Evolutionary conservation across 1,139 yeast species (phyloP), one percentile per base, ranked within the genome.

Genomic region (Pichia sp.): DNA sequence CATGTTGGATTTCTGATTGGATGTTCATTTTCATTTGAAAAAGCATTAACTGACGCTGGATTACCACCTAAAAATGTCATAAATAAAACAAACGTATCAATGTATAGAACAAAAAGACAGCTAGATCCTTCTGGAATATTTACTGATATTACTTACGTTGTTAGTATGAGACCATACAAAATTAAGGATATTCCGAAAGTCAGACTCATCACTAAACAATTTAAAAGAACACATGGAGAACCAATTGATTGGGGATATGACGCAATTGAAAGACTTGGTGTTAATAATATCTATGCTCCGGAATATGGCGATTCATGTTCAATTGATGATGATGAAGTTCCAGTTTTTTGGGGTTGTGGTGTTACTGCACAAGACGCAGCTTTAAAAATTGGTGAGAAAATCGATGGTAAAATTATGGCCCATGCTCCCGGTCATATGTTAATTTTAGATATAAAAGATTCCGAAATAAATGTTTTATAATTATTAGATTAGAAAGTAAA

Each of bases 241-340:
- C 45, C 45, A n/a, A 42, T 42, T 25, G 45, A 42, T 34, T 42
- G 45, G 42, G 45, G 42, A 3, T 38, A 25, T 31, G 42, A 42
- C 23, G 41, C 45, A n/a, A 24, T 42, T 26, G 32, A 29, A 12
- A 35, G 45, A 12, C 30, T 42, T n/a, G 45, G 45, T 4, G 38
- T 42, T 28, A 16, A 20, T 2, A 33, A 38, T 11, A 27, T 42
- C 9, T 28, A 16, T 3, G 6, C 12, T 23, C 45, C 45, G 4
- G 45, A 42, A 30, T 42, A 25, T 30, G 45, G 45, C 7, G 40
- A 39, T 5, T 6, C 26, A 3, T 28, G 37, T 35, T 10, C 11
- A 4, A 42, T 42, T 20, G 31, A 3, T 6, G 20, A 30, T 3
- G 45, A 38, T 30, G 42, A 42, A 26, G 16, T 42, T 4, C 45